phyloP scores from a whole-genome alignment of 768 basidiomycete species.

The Termitomyces sp. region DNA sequence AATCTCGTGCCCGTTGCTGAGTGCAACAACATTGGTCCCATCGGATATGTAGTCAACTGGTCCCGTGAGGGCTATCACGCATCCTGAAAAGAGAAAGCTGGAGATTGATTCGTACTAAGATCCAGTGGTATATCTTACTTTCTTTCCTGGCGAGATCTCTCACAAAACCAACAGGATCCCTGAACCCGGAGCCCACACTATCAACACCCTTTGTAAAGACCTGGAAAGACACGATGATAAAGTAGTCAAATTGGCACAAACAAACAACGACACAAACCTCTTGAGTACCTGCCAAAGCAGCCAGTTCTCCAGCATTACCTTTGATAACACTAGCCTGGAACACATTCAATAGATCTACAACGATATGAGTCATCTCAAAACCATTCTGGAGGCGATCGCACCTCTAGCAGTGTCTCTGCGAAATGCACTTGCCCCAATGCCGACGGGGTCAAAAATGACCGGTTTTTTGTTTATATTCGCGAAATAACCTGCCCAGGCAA shows the following conservation, averaged over 20 bases:
- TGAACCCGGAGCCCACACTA: conserved; percentile 73
- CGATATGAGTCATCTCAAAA: conserved; percentile 42
- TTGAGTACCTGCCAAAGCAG: conserved; percentile 65
- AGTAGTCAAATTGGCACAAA: background rate
- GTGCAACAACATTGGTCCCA: conserved; percentile 61
- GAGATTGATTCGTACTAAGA: background rate
- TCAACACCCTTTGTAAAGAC: conserved; percentile 84
- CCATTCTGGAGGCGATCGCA: conserved; percentile 23
- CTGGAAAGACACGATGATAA: conserved; percentile 28
- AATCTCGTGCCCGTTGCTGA: conserved; percentile 71
- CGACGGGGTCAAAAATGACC: conserved; percentile 89
- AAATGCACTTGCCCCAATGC: conserved; percentile 77
- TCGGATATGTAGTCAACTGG: conserved; percentile 82
- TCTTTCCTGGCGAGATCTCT: conserved; percentile 67
- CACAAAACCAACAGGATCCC: conserved; percentile 71
- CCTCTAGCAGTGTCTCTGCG: conserved; percentile 61
- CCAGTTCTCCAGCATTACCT: conserved; percentile 90
- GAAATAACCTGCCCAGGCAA: conserved; percentile 32
- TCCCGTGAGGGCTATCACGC: conserved; percentile 81
- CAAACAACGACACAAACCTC: conserved; percentile 47
- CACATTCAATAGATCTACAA: conserved; percentile 58
- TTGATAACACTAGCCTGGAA: conserved; percentile 94
- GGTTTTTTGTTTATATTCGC: conserved; percentile 73
- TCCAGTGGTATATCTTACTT: conserved; percentile 44
- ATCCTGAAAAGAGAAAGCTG: conserved; percentile 44